Conservation (phyloP, 2,329 filamentous ascomycete species). For the Aureobasidium sp. region DNA sequence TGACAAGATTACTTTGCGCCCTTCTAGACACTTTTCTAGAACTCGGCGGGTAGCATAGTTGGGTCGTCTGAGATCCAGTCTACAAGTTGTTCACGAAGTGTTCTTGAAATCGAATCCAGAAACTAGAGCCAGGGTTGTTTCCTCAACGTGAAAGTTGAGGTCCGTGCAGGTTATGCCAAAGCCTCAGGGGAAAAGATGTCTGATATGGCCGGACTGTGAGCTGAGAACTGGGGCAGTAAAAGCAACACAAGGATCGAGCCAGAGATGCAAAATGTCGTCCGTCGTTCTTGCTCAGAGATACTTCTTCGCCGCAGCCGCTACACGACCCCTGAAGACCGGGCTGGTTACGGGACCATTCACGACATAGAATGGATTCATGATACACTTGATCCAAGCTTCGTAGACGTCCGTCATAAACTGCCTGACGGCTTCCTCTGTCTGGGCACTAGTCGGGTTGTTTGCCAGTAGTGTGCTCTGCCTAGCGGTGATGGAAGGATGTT, state of each 20-base stretch:
- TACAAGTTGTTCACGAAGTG: too few species aligned
- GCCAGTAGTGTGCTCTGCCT: slow-evolving; percentile 31
- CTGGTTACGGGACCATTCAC: slow-evolving; percentile 80
- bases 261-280: not conserved
- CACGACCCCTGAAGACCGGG: slow-evolving; percentile 73
- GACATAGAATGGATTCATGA: slow-evolving; percentile 94
- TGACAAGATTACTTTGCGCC: not conserved
- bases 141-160: not conserved
- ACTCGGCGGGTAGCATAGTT: not conserved
- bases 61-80: not conserved
- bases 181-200: not conserved
- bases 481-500: slow-evolving; percentile 21
- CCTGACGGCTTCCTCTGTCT: slow-evolving; percentile 91
- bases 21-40: not conserved
- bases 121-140: not conserved
- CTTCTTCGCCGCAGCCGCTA: slow-evolving; percentile 84
- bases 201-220: not conserved
- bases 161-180: not conserved
- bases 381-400: slow-evolving; percentile 92
- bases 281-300: slow-evolving; percentile 55
- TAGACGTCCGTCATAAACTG: slow-evolving; percentile 95
- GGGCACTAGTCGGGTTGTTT: slow-evolving; percentile 72
- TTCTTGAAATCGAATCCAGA: not conserved
- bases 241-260: not conserved
- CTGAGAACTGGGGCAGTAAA: not conserved